Evolutionary conservation across 345 rosid species (phyloP).

Genomic region (Anastatica hierochuntica): DNA sequence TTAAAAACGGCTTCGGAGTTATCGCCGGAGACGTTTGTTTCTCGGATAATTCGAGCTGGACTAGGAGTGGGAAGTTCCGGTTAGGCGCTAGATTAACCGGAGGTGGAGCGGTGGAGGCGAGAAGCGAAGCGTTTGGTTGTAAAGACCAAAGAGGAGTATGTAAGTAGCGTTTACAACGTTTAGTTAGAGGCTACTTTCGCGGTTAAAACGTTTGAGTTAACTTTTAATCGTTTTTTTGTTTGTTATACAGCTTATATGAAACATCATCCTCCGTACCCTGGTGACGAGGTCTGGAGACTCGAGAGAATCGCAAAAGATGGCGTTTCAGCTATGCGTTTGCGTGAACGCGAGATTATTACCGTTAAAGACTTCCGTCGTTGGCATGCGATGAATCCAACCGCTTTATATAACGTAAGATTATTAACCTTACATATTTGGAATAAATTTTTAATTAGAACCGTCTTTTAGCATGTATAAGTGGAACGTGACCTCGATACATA

Average conservation of each 20-base stretch:
- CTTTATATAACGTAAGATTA: constrained; percentile 34
- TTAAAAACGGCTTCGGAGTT: constrained; percentile 41
- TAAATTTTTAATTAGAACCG: no score
- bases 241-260: constrained; percentile 49
- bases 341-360: not conserved
- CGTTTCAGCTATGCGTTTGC: constrained; percentile 30
- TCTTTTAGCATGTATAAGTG: no score
- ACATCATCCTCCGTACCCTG: constrained; percentile 59
- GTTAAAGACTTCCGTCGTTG: constrained; percentile 40
- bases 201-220: constrained; percentile 2
- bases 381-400: constrained; percentile 7
- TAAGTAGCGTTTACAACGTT: constrained; percentile 30
- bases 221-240: not conserved
- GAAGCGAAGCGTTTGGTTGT: constrained; percentile 54
- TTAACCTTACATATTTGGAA: not conserved
- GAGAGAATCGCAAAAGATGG: constrained; percentile 67
- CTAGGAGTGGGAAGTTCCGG: constrained; percentile 54
- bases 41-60: constrained; percentile 87
- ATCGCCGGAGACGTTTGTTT: constrained; percentile 34
- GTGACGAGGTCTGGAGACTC: constrained; percentile 68
- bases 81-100: constrained; percentile 48
- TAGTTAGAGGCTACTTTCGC: not conserved
- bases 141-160: constrained; percentile 87
- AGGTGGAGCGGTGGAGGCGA: constrained; percentile 45
- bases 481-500: no score